Conservation (phyloP, 192 early-diverging fungal genomes). For the Helicostylum pulchrum region DNA sequence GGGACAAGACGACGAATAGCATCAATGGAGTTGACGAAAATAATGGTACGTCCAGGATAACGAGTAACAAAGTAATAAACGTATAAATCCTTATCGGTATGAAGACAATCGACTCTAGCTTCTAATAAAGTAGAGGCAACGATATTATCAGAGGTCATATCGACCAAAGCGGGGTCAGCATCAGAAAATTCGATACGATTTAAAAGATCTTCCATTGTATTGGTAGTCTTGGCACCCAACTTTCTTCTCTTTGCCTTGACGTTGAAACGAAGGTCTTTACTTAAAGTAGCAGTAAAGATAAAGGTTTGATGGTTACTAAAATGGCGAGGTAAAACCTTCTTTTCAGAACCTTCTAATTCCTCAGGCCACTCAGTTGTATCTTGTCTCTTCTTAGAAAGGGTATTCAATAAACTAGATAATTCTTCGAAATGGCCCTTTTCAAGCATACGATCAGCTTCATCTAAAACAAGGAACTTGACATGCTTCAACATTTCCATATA, state of each 20-base stretch:
- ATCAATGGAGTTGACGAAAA: constrained; percentile 97
- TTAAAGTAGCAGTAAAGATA: constrained; percentile 91
- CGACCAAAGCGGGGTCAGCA: constrained; percentile 69
- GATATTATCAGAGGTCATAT: constrained; percentile 62
- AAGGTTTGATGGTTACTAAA: constrained; percentile 69
- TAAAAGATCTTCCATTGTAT: constrained; percentile 63
- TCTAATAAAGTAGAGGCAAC: constrained; percentile 73
- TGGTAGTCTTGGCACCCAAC: constrained; percentile 17
- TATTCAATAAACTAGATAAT: constrained; percentile 58
- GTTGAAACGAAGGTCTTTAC: constrained; percentile 48
- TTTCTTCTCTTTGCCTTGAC: constrained; percentile 42
- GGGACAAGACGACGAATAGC: constrained; percentile 85
- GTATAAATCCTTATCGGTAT: constrained; percentile 78
- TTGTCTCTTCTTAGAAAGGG: constrained; percentile 43
- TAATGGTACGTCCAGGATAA: constrained; percentile 85
- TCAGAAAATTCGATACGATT: constrained; percentile 74
- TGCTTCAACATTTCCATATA: constrained; percentile 41
- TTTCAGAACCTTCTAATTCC: constrained; percentile 14
- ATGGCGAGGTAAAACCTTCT: neutral
- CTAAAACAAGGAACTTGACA: constrained; percentile 71
- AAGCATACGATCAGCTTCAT: constrained; percentile 84
- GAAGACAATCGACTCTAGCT: constrained; percentile 81
- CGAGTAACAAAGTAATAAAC: constrained; percentile 86
- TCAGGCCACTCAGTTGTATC: constrained; percentile 28
- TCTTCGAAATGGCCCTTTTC: constrained; percentile 78